Evolutionary conservation across 805 yeast genomes (phyloP).

Genomic region (Candida vaughaniae): DNA sequence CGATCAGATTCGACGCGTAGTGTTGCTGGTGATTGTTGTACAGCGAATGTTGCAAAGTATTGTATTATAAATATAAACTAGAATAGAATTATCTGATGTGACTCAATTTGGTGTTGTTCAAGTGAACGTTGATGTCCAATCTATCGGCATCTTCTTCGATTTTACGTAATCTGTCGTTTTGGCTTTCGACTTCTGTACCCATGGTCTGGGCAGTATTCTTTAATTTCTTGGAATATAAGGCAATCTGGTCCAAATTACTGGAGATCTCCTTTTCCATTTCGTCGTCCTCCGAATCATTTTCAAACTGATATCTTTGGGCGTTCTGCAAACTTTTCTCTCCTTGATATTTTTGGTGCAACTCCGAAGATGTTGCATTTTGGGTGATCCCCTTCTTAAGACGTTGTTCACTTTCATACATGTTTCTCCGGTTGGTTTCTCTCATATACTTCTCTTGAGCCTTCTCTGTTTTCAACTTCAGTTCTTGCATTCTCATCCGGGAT

Average conservation of each 20-base stretch:
- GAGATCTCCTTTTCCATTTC: conserved; percentile 88
- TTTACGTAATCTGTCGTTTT: conserved; percentile 67
- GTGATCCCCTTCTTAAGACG: conserved; percentile 63
- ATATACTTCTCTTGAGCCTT: conserved; percentile 60
- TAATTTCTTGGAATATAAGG: conserved; percentile 64
- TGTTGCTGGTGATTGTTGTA: no score
- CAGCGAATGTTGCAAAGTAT: no score
- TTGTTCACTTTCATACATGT: conserved; percentile 62
- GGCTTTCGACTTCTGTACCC: conserved; percentile 75
- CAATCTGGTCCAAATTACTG: conserved; percentile 75
- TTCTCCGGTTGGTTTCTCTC: conserved; percentile 59
- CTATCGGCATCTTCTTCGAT: conserved; percentile 84
- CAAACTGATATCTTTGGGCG: conserved; percentile 75
- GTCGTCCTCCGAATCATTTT: conserved; percentile 90
- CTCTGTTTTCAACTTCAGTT: conserved; percentile 61
- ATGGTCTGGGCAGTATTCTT: conserved; percentile 70
- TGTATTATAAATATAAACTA: no score
- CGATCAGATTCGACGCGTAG: no score
- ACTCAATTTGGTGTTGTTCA: conserved; percentile 68
- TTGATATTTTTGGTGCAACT: conserved; percentile 45
- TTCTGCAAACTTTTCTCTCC: conserved; percentile 54
- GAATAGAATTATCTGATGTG: conserved; percentile 48
- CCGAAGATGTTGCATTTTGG: conserved; percentile 37
- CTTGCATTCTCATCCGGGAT: conserved; percentile 70
- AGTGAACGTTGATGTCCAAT: conserved; percentile 78